These are phyloP conservation scores for Psilocybe cyanescens DNA, from an alignment of 768 basidiomycete genomes.

Conservation along the genomic window DNA sequence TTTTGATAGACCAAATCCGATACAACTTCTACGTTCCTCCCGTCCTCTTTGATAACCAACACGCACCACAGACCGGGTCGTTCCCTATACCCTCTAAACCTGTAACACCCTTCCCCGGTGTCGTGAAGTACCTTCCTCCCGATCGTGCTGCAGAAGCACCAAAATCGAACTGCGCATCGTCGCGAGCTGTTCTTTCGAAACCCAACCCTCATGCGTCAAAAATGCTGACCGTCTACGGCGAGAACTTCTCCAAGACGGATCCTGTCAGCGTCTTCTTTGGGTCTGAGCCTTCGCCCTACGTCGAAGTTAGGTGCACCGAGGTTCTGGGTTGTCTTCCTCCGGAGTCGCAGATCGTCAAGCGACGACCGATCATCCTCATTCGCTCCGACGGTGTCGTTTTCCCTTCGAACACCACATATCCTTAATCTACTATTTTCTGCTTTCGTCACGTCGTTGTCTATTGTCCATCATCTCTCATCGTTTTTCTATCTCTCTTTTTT, in stretches of 20 bases:
- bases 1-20: constrained; percentile 75
- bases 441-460: constrained; percentile 4
- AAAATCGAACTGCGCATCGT: constrained; percentile 68
- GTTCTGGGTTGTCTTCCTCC: constrained; percentile 83
- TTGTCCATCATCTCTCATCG: constrained; percentile 8
- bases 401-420: constrained; percentile 82
- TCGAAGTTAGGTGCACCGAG: constrained; percentile 87
- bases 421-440: constrained; percentile 42
- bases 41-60: constrained; percentile 79
- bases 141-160: constrained; percentile 86
- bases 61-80: constrained; percentile 67
- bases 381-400: constrained; percentile 87
- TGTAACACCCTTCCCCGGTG: constrained; percentile 83
- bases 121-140: constrained; percentile 90
- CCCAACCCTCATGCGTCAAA: constrained; percentile 79
- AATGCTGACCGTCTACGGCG: constrained; percentile 86
- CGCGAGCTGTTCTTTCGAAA: constrained; percentile 72
- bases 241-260: constrained; percentile 85
- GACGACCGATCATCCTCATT: constrained; percentile 80
- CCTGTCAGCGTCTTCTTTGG: constrained; percentile 88
- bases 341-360: constrained; percentile 66
- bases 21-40: constrained; percentile 95
- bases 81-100: constrained; percentile 84
- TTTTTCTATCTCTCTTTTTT: constrained; percentile 20
- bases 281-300: constrained; percentile 82